These are phyloP conservation scores for Phlyctochytrium bullatum DNA, from an alignment of 192 early-diverging fungal species.

Conservation along the genomic window DNA sequence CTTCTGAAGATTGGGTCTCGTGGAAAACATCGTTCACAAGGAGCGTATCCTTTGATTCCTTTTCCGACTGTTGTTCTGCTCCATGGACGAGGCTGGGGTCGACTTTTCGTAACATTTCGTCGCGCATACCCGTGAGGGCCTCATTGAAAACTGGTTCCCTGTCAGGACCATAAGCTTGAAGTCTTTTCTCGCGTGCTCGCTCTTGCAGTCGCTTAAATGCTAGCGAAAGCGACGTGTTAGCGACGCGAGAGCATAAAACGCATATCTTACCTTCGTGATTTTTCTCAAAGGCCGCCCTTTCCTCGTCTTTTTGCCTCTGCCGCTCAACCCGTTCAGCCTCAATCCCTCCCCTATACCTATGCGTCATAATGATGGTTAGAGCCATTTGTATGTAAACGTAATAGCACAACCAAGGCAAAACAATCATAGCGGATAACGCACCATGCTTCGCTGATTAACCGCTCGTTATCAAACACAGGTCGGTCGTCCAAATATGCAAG, in stretches of 20 bases:
- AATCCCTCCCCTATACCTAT: conserved; percentile 39
- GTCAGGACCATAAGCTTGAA: conserved; percentile 38
- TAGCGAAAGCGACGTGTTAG: conserved; percentile 14
- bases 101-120: conserved; percentile 44
- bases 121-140: conserved; percentile 31
- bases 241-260: background rate
- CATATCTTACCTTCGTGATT: conserved; percentile 55
- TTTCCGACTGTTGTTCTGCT: too few relatives aligned
- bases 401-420: background rate
- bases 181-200: conserved; percentile 32
- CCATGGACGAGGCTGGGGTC: conserved; percentile 14
- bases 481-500: conserved; percentile 61
- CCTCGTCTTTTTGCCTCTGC: conserved; percentile 44
- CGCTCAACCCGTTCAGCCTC: conserved; percentile 53
- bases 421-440: conserved; percentile 10
- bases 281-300: conserved; percentile 40
- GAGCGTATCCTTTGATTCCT: too few relatives aligned
- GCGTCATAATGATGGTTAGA: background rate
- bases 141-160: conserved; percentile 27
- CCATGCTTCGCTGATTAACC: conserved; percentile 54
- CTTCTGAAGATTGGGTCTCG: too few relatives aligned
- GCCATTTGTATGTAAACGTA: conserved; percentile 6
- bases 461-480: conserved; percentile 61
- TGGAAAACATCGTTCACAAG: too few relatives aligned
- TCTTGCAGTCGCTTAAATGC: conserved; percentile 44